Base-by-base conservation (phyloP, 257 asterid genomes). In the Plectranthus barbatus region DNA sequence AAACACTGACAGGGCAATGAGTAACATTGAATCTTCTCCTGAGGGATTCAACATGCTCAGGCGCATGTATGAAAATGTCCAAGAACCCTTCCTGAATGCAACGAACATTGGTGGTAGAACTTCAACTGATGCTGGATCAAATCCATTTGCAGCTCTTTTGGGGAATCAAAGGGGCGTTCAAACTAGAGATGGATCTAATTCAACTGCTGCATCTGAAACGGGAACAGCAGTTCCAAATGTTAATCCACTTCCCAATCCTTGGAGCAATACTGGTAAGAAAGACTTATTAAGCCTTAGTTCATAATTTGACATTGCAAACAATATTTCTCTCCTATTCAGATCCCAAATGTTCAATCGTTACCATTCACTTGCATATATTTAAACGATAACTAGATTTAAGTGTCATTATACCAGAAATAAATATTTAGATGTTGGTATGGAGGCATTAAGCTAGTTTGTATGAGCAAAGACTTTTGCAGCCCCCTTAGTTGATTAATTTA, bases 11-110 rank as follows among this genome's bases (percentile, higher is more conserved):
- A 76, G 87, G 76, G 87, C 87, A 37, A 78, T 81, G 87, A 81
- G 87, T 67, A 81, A 83, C 71, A 80, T 83, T 66, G 90, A 83
- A 78, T 78, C 90, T 47, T 83, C 90, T 78, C 86, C 90, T 0
- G 90, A 83, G 79, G 90, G 87, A 17, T 83, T 83, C 69, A 83
- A 83, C 83, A 79, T 81, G 85, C 90, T 83, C 48, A 79, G 90
- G 48, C 87, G 90, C 63, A 80, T 83, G 90, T 83, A 83, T 59
- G 90, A 81, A 62, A 83, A 80, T 70, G 90, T 83, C 56, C 87
- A 83, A 71, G 90, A 83, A 60, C 86, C 86, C 36, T 74, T 83
- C 68, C 60, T 83, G 77, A 83, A 83, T 68, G 87, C 90, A 23
- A 74, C 90, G 2, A 74, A 84, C 19, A 67, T 50, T 72, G 75